Base-by-base conservation (phyloP, 2,329 filamentous ascomycete species). In the Paecilomyces formosus region DNA sequence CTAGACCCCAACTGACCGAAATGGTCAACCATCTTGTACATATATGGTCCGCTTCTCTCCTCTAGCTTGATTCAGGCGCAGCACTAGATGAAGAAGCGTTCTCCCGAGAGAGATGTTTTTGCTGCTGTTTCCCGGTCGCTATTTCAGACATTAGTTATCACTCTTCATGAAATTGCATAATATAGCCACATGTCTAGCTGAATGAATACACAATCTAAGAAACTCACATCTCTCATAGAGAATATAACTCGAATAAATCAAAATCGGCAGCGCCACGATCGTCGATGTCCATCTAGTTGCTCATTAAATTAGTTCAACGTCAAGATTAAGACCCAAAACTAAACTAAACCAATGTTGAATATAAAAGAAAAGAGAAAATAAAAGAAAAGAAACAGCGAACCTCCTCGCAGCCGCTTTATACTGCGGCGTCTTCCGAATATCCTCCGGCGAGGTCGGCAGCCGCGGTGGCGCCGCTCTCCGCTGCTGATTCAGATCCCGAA, bases 381-480 rank as follows among this genome's bases (percentile, higher is more conserved):
- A 9, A 52, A 22, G 8, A 22, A 21, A 22, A 9, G 12, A 22
- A 52, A 9, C 24, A 22, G 8, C 21, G n/a, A 12, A n/a, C 74
- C 67, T 67, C 55, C 74, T 67, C 26, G 73, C 71, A 60, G 71
- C 70, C 59, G 61, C 58, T 59, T 75, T 76, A 62, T 77, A 77
- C 62, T 73, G 70, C 57, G 70, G 73, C n/a, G 74, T 76, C 59
- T 74, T 62, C 52, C 72, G 71, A 49, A 77, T 72, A 65, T 77
- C 73, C 22, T 62, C 54, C 21, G 61, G 61, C 15, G 39, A 62
- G 9, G 57, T 51, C 12, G 53, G 63, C 28, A 50, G 64, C 49
- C 57, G 60, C 55, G 22, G 28, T 2, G n/a, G 30, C n/a, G 54
- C 33, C 4, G 28, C 31, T 45, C 39, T 45, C 39, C 39, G 39